Conservation (phyloP, 2,329 filamentous ascomycete species). For the Cladosporium halotolerans region DNA sequence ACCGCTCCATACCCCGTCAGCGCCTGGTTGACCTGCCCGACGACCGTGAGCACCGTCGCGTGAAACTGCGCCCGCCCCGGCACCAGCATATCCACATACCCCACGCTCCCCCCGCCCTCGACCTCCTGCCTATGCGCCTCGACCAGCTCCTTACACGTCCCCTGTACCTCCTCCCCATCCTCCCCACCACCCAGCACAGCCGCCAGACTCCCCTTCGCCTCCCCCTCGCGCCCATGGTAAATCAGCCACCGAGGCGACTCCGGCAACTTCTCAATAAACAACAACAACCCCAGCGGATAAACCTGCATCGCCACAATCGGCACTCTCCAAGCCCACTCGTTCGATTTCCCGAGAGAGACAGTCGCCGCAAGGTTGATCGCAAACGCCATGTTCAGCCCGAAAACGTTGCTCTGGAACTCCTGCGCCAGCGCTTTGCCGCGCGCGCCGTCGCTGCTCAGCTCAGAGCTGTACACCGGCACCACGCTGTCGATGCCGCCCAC, state of each 20-base stretch:
- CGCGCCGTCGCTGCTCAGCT: constrained; percentile 51
- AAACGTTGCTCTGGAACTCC: constrained; percentile 60
- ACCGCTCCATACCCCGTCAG: constrained; percentile 49
- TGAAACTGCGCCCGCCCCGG: constrained; percentile 53
- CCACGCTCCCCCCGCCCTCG: constrained; percentile 37
- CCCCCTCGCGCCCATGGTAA: constrained; percentile 44
- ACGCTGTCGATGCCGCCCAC: constrained; percentile 57
- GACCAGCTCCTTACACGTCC: constrained; percentile 39
- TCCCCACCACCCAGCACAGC: constrained; percentile 47
- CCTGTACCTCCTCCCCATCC: constrained; percentile 31
- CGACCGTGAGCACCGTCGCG: constrained; percentile 54
- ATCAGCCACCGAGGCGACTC: constrained; percentile 55
- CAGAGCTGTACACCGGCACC: constrained; percentile 55
- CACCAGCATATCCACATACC: constrained; percentile 53
- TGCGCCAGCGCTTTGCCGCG: constrained; percentile 54
- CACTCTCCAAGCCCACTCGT: constrained; percentile 56
- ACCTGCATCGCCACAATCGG: constrained; percentile 57
- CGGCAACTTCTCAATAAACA: constrained; percentile 48
- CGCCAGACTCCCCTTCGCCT: constrained; percentile 45
- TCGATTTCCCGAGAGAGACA: constrained; percentile 47
- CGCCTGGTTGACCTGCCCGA: constrained; percentile 58
- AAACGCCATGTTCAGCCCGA: constrained; percentile 56
- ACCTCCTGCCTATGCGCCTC: constrained; percentile 46
- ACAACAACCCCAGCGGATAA: constrained; percentile 50
- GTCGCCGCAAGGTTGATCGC: constrained; percentile 53